Base-by-base conservation (phyloP, 1,284 basidiomycete species). In the Omphalotus olearius region DNA sequence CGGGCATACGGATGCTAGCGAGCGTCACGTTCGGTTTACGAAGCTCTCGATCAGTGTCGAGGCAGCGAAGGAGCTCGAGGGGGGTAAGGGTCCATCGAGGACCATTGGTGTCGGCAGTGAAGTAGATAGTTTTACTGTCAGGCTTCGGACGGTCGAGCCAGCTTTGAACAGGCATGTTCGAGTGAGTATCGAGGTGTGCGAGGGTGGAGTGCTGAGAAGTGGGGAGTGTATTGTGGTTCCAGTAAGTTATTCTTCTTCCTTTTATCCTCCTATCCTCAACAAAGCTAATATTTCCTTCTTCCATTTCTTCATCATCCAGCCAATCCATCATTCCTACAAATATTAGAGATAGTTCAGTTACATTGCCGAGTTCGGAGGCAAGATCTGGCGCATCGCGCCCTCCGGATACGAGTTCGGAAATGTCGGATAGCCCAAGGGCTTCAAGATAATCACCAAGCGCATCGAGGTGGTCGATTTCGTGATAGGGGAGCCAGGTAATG, bases 401-500 rank as follows among this genome's bases (percentile, higher is more conserved):
- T 43, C 41, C 41, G 20, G 18, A 18, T 25, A 43, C 25, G 14
- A 43, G 41, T 43, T 43, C 41, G 13, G 17, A 20, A 25, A 54
- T 36, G 16, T 50, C 37, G 2, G 33, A 36, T 18, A 54, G 18
- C 16, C 53, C 47, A 26, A 62, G 49, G 6, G 58, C 57, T 14
- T 56, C 54, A 16, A 59, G 48, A 28, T 57, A 50, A 37, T 56
- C 44, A 1, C 44, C 14, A 0, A 68, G 43, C 1, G 56, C 59
- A 14, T 60, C 47, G 6, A 66, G 45, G 14, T 62, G 54, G 3
- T 45, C 30, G 1, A 64, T 46, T 33, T 64, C 39, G 1, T 51
- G 10, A 38, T 60, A 57, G 2, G 55, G 53, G 23, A 64, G 47
- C 64, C 65, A 67, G 17, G 58, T 59, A 0, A 28, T 25, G 40